Conservation (phyloP, 495 filamentous ascomycete species). For the Penicillium chermesinum region DNA sequence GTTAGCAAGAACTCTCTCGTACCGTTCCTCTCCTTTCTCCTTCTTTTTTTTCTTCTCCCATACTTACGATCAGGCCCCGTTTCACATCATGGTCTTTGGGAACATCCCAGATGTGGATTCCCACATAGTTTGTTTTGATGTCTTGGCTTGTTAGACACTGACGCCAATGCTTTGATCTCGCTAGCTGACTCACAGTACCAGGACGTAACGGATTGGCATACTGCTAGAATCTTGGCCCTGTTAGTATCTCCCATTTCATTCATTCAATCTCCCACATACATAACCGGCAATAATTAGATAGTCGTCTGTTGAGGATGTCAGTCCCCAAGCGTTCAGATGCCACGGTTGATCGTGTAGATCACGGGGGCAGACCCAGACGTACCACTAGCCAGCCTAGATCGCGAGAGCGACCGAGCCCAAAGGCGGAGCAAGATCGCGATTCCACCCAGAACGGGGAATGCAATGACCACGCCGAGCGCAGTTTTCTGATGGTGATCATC, state of each 20-base stretch:
- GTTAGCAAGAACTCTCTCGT: too few relatives aligned
- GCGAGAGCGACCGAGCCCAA: constrained; percentile 41
- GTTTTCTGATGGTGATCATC: constrained; percentile 31
- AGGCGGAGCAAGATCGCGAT: constrained; percentile 37
- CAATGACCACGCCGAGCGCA: constrained; percentile 42
- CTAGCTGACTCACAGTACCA: constrained; percentile 28
- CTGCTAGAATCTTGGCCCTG: constrained; percentile 17
- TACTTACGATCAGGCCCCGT: constrained; percentile 18
- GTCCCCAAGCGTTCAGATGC: too few relatives aligned
- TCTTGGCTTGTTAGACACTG: constrained; percentile 25
- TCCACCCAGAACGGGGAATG: constrained; percentile 43
- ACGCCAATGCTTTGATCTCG: background rate
- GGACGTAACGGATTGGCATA: constrained; percentile 21
- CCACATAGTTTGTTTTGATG: constrained; percentile 50
- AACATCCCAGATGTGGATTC: constrained; percentile 42
- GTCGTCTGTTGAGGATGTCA: constrained; percentile 18
- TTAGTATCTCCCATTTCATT: too few relatives aligned
- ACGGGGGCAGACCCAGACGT: constrained; percentile 2
- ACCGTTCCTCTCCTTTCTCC: too few relatives aligned
- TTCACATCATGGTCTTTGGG: constrained; percentile 25
- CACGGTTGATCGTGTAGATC: too few relatives aligned
- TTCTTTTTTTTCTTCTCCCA: background rate
- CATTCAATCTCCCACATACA: constrained; percentile 7
- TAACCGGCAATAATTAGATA: constrained; percentile 20
- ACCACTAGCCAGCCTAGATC: constrained; percentile 23